Evolutionary conservation across 306 rosid species (phyloP), one percentile per base, ranked within the genome.

Genomic region (Rubus parviflorus): DNA sequence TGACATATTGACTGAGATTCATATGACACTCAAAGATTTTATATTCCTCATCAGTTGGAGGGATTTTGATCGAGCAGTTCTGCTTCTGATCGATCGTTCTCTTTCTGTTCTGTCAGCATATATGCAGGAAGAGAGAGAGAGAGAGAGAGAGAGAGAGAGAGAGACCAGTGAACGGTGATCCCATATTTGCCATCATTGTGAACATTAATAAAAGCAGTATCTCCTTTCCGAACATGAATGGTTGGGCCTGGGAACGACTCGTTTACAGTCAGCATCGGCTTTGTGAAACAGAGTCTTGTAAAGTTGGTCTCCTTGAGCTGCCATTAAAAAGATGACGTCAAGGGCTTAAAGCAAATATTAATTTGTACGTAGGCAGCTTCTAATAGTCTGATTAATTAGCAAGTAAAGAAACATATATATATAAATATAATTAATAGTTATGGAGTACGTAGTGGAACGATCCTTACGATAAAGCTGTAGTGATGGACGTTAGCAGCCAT

Each of bases 221-320:
- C 83, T 25, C 83, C 83, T 80, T 14, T 65, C 1, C 61, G 60
- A 4, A 80, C 70, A 74, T 13, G 61, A 22, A 80, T 73, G 2
- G 83, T 43, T 37, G 79, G 83, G 3, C 83, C 83, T 11, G 83
- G 79, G 43, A 58, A 74, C 6, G 45, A 19, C 65, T 75, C 69
- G 10, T 83, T 83, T 4, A 79, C 83, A 4, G 77, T 70, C 23
- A 83, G 62, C 74, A 79, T 71, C 71, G 75, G 73, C 73, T 83
- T 83, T 11, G 68, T 79, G 19, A 37, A 46, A 47, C 86, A 83
- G 0, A 83, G 74, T 22, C 81, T 79, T 4, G 77, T 71, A 6
- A 57, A 79, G 52, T 70, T 75, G 3, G 70, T 75, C 57, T 83
- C 81, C n/a, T 57, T 54, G 63, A 79, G 10, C 86, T 83, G 72